These are phyloP conservation scores for Pyrenopolyporus hunteri DNA, from an alignment of 495 filamentous ascomycete species.

Conservation along the genomic window DNA sequence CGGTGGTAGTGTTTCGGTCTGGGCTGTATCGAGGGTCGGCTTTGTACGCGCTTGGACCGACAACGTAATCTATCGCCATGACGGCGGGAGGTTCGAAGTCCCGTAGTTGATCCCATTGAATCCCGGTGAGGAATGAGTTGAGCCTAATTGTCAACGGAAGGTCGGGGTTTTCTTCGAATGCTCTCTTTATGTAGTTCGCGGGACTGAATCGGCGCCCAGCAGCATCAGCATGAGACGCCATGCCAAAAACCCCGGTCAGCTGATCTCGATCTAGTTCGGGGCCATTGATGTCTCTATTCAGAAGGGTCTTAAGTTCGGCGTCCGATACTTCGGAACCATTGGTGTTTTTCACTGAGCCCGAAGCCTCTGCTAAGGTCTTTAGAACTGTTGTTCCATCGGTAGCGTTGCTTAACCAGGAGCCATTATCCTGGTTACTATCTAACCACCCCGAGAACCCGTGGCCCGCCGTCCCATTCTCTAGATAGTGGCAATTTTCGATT, in stretches of 20 bases:
- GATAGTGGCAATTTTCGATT: conserved; percentile 50
- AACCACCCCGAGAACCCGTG: conserved; percentile 52
- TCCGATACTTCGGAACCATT: conserved; percentile 27
- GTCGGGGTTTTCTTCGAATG: conserved; percentile 39
- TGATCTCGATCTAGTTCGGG: conserved; percentile 40
- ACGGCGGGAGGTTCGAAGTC: conserved; percentile 38
- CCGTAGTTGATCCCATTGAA: conserved; percentile 42
- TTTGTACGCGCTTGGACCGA: conserved; percentile 46
- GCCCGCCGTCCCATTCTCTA: conserved; percentile 38
- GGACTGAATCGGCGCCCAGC: conserved; percentile 44
- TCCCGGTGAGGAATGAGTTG: conserved; percentile 47
- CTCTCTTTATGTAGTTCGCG: conserved; percentile 44
- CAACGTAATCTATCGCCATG: conserved; percentile 47
- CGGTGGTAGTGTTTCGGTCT: conserved; percentile 27
- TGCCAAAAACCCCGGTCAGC: conserved; percentile 42
- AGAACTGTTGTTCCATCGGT: conserved; percentile 46
- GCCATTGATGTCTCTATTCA: conserved; percentile 42
- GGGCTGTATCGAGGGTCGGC: conserved; percentile 48
- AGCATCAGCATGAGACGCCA: conserved; percentile 45
- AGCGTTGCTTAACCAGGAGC: conserved; percentile 42
- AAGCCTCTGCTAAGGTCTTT: conserved; percentile 43
- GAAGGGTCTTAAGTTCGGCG: conserved; percentile 22
- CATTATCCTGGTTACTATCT: conserved; percentile 43
- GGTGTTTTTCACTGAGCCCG: conserved; percentile 33
- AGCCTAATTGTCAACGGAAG: conserved; percentile 45